These are phyloP conservation scores for Ziziphus jujuba DNA, from an alignment of 306 rosid genomes.

Conservation along the genomic window DNA sequence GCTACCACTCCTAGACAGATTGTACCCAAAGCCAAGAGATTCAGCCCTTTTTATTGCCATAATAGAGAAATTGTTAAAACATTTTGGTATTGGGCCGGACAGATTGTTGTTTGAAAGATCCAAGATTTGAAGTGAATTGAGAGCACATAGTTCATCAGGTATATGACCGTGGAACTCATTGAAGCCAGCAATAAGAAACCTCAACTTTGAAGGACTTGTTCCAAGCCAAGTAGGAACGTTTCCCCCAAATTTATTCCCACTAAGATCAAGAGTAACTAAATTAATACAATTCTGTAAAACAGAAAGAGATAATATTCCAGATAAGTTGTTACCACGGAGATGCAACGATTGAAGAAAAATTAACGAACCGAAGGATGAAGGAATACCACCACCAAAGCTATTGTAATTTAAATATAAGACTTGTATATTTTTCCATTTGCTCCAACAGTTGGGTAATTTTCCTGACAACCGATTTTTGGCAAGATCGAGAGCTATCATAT, in stretches of 20 bases:
- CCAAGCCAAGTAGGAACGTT: constrained; percentile 30
- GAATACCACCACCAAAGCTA: constrained; percentile 21
- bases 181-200: constrained; percentile 11
- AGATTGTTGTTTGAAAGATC: constrained; percentile 19
- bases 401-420: constrained; percentile 17
- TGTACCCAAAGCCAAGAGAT: too few relatives aligned
- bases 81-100: not conserved
- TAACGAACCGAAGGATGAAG: constrained; percentile 13
- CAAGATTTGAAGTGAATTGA: constrained; percentile 1
- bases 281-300: not conserved
- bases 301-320: not conserved
- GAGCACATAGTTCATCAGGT: constrained; percentile 14
- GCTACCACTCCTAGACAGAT: too few relatives aligned
- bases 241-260: constrained; percentile 27
- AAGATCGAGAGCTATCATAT: not conserved
- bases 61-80: constrained; percentile 13
- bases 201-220: not conserved
- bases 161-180: constrained; percentile 18
- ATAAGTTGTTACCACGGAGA: not conserved
- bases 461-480: constrained; percentile 20
- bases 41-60: not conserved
- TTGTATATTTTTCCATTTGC: fast-evolving
- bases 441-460: constrained; percentile 26
- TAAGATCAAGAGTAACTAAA: constrained; percentile 20
- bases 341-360: not conserved